Evolutionary conservation across 2,329 filamentous ascomycete species (phyloP), one percentile per base, ranked within the genome.

Genomic region (Magnaporthiopsis incrustans): DNA sequence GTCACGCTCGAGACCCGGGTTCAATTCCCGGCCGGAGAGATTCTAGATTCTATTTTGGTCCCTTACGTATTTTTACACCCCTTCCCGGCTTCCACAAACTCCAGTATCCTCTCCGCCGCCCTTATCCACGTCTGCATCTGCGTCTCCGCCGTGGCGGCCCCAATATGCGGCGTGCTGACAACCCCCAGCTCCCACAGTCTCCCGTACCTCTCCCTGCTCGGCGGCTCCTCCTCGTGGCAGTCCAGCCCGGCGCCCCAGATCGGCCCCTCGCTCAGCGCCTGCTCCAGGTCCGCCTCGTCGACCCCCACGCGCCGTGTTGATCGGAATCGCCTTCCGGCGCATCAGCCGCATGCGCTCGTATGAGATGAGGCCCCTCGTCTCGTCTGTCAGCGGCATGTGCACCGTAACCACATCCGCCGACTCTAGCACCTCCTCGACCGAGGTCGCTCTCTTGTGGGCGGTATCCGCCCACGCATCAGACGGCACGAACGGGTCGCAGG

Each of bases 271-370:
- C 93, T 84, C 0, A 95, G 76, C 0, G 89, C 90, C 63, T 82
- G 82, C 0, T 93, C 78, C 4, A 95, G 78, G 0, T 90, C 89
- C 1, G 80, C 80, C 72, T 95, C 91, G 65, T 94, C 90, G 67
- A 93, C 90, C 91, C 2, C 91, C 91, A 38, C 91, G 80, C 1
- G 90, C 90, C 0, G 94, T 90, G 67, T 95, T 95, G 63, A 95
- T 79, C 8, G 94, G 86, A 4, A 89, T 82, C 0, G 90, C 87
- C 11, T 88, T 88, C 25, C 79, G 80, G 72, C 91, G 92, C 90
- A 95, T 94, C 11, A 79, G 80, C 27, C 78, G 78, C 11, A 94
- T 76, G 73, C 94, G 89, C 0, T 79, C 74, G 59, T 84, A 84
- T 1, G 87, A 84, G 27, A 95, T 85, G 75, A 95, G 83, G 64